Conservation (phyloP, 768 basidiomycete species). For the Hericium alpestre region DNA sequence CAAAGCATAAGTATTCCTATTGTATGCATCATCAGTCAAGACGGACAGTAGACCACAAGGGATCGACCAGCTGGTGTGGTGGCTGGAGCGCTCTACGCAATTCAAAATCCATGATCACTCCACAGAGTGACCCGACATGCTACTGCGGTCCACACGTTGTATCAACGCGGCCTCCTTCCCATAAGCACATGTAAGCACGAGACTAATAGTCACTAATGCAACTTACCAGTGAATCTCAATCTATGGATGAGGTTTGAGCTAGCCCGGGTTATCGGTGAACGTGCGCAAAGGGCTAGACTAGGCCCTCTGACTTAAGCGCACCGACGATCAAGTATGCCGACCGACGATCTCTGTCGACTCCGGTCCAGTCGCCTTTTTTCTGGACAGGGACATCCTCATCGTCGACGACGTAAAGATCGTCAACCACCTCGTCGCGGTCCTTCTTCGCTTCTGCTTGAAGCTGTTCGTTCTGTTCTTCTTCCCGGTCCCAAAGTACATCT, state of each 20-base stretch:
- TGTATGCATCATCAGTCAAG: too few species aligned
- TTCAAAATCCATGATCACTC: too few species aligned
- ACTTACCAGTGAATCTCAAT: too few species aligned
- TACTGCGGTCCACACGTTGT: too few species aligned
- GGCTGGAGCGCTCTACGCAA: too few species aligned
- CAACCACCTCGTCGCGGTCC: slow-evolving; percentile 19
- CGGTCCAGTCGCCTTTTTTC: slow-evolving; percentile 61
- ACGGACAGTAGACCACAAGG: too few species aligned
- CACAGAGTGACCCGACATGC: too few species aligned
- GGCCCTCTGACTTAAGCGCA: slow-evolving; percentile 60
- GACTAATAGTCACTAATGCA: too few species aligned
- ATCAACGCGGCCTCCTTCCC: too few species aligned
- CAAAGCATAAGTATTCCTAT: too few species aligned
- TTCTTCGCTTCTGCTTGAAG: slow-evolving; percentile 13
- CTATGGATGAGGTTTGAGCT: not conserved
- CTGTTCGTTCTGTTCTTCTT: slow-evolving; percentile 38
- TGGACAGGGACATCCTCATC: slow-evolving; percentile 41
- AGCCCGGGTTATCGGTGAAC: not conserved
- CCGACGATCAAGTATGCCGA: slow-evolving; percentile 76
- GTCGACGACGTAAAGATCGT: slow-evolving; percentile 55
- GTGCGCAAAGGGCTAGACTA: slow-evolving; percentile 30
- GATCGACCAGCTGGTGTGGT: too few species aligned
- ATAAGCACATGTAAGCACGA: too few species aligned
- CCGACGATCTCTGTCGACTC: slow-evolving; percentile 67
- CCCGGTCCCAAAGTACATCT: slow-evolving; percentile 67